Conservation (phyloP, 768 basidiomycete genomes). For the Lactifluus rugatus region DNA sequence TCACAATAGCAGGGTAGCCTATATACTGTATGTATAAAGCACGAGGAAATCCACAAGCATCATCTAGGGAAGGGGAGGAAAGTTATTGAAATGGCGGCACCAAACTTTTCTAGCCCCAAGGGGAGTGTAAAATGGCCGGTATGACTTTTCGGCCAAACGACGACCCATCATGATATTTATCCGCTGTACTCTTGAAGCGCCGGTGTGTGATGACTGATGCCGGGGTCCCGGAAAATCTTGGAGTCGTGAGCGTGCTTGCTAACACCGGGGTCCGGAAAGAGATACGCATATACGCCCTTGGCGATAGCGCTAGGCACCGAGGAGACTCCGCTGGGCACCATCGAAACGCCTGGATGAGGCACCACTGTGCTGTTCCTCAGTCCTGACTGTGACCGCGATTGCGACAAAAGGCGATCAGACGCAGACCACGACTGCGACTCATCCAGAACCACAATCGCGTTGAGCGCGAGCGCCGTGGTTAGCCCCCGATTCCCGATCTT, state of each 20-base stretch:
- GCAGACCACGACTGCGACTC: not conserved
- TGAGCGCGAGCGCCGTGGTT: conserved; percentile 44
- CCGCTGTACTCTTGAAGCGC: not conserved
- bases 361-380: no score
- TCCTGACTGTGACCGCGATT: not conserved
- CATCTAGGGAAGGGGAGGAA: no score
- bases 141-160: not conserved
- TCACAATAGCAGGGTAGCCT: no score
- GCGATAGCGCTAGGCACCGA: not conserved
- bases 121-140: no score
- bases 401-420: not conserved
- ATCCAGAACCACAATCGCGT: conserved; percentile 33
- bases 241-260: not conserved
- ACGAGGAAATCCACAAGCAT: no score
- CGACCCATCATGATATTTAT: not conserved
- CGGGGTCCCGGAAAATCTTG: no score
- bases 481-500: conserved; percentile 46
- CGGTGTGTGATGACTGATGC: no score
- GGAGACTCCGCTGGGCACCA: not conserved
- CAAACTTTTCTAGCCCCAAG: no score
- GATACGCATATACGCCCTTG: conserved; percentile 2
- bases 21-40: no score
- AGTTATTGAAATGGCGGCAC: no score
- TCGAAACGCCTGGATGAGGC: not conserved
- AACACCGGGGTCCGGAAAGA: not conserved